Conservation (phyloP, 257 asterid species). For the Eucommia ulmoides region DNA sequence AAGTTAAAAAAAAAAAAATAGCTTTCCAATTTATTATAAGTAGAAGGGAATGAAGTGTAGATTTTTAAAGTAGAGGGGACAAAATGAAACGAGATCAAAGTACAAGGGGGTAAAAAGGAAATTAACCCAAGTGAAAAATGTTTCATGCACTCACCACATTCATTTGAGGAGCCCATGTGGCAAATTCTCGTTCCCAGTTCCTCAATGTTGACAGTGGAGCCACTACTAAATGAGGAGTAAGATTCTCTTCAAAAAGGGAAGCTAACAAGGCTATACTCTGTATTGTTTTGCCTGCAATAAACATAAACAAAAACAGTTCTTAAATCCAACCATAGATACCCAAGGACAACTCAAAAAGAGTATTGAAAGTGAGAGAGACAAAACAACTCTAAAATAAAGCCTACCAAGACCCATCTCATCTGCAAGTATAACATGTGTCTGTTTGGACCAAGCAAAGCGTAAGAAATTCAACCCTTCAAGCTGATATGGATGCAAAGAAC, state of each 20-base stretch:
- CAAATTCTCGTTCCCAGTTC: constrained; percentile 99
- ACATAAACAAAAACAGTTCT: constrained; percentile 11
- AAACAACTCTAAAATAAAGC: constrained; percentile 14
- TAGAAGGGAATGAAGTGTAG: no score
- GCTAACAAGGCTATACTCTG: constrained; percentile 98
- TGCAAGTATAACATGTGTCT: constrained; percentile 96
- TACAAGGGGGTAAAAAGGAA: no score
- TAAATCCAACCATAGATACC: constrained; percentile 7
- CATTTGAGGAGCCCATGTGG: constrained; percentile 99
- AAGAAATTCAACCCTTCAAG: constrained; percentile 98
- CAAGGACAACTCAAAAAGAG: constrained; percentile 8
- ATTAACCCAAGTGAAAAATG: no score
- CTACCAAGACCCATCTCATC: constrained; percentile 99
- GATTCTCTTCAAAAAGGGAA: constrained; percentile 72
- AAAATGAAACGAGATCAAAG: no score
- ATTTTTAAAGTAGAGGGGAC: no score
- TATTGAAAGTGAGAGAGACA: constrained; percentile 1
- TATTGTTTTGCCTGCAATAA: constrained; percentile 81
- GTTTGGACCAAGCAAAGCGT: constrained; percentile 96
- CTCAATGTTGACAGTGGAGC: constrained; percentile 98
- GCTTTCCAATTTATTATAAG: no score
- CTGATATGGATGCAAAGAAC: constrained; percentile 97
- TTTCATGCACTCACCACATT: constrained; percentile 72
- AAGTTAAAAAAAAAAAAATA: no score
- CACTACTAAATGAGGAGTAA: constrained; percentile 82